phyloP scores from a whole-genome alignment of 768 basidiomycete species.

The Hortiboletus campestris region DNA sequence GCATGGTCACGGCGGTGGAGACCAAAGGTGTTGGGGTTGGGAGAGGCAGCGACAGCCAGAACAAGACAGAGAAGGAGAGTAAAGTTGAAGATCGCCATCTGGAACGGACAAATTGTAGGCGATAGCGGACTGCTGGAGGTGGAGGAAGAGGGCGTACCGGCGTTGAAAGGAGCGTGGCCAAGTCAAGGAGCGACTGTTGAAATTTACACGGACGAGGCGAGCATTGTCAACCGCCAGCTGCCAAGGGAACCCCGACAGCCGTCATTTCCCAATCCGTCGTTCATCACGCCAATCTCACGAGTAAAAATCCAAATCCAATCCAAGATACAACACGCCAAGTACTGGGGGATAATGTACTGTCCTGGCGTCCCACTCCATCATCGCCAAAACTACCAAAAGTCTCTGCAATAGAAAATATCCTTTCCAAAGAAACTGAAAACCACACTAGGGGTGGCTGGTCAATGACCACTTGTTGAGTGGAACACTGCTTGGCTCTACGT shows the following conservation, averaged over 20 bases:
- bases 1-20: slow-evolving; percentile 53
- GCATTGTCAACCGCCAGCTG: slow-evolving; percentile 20
- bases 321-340: slow-evolving; percentile 3
- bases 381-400: slow-evolving; percentile 8
- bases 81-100: slow-evolving; percentile 56
- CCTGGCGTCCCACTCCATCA: neutral
- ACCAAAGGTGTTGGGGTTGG: slow-evolving; percentile 45
- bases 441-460: slow-evolving; percentile 58
- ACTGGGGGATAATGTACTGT: neutral
- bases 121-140: neutral
- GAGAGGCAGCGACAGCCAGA: slow-evolving; percentile 45
- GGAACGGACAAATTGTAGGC: slow-evolving; percentile 9
- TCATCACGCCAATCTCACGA: neutral
- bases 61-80: slow-evolving; percentile 64
- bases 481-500: slow-evolving; percentile 63
- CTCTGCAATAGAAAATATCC: slow-evolving; percentile 2
- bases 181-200: slow-evolving; percentile 17
- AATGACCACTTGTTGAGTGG: slow-evolving; percentile 72
- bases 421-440: neutral
- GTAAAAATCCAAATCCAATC: neutral
- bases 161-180: slow-evolving; percentile 13
- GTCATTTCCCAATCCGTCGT: slow-evolving; percentile 16
- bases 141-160: neutral
- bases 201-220: neutral
- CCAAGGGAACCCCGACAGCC: slow-evolving; percentile 8